phyloP scores from a whole-genome alignment of 2,329 filamentous ascomycete species.

The Fusarium stilboides region DNA sequence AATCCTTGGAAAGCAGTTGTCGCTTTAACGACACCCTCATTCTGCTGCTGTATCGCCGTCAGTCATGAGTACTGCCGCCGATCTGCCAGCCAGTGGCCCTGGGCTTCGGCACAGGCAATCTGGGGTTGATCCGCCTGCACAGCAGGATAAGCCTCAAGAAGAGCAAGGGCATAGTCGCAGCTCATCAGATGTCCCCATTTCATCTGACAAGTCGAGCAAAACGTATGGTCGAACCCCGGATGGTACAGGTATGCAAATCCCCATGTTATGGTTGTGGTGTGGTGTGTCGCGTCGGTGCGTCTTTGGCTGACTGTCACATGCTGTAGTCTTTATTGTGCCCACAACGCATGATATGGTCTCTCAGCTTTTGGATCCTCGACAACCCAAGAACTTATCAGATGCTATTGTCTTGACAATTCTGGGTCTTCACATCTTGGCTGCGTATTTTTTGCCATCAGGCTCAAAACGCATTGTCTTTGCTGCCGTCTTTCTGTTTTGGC shows the following conservation, averaged over 20 bases:
- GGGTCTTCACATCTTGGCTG: constrained; percentile 78
- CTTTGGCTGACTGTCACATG: constrained; percentile 47
- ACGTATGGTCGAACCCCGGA: constrained; percentile 93
- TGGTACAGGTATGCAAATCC: constrained; percentile 80
- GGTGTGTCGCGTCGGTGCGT: constrained; percentile 23
- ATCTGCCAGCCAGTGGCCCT: constrained; percentile 46
- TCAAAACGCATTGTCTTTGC: constrained; percentile 85
- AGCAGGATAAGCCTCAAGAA: constrained; percentile 32
- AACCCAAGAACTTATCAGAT: constrained; percentile 96
- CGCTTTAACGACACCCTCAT: constrained; percentile 1
- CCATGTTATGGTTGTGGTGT: constrained; percentile 3
- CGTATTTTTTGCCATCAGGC: constrained; percentile 79
- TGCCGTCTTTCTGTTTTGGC: constrained; percentile 90
- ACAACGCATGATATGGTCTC: constrained; percentile 99
- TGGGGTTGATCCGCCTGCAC: constrained; percentile 36
- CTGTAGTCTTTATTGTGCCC: constrained; percentile 91
- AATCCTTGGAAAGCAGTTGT: background rate
- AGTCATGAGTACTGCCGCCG: constrained; percentile 53
- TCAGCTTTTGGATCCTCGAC: constrained; percentile 91
- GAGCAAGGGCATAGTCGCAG: constrained; percentile 31
- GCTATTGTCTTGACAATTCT: constrained; percentile 84
- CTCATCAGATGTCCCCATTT: constrained; percentile 26
- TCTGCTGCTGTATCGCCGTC: constrained; percentile 18
- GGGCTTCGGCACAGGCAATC: constrained; percentile 53
- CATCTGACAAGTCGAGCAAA: constrained; percentile 68